A percentile compares a stretch with the other conserved stretches of the same genome.
phyloP scores from a whole-genome alignment of 352 stramenopile genomes.

The Labyrinthula sp. region DNA sequence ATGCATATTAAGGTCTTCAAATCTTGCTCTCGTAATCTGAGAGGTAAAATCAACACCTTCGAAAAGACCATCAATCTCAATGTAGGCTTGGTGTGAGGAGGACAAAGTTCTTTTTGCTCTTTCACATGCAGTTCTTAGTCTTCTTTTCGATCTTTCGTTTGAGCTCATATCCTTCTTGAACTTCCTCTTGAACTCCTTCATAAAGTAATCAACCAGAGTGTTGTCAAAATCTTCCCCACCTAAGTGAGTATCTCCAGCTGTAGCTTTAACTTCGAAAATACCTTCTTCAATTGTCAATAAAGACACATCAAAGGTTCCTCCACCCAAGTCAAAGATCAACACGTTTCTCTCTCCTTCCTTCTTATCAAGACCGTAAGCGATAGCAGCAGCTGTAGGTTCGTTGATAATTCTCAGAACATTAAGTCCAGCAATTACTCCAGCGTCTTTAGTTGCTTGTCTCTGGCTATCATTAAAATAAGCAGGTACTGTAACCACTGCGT shows the following conservation, averaged over 20 bases:
- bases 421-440: constrained; percentile 60
- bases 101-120: constrained; percentile 86
- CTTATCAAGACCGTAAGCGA: constrained; percentile 95
- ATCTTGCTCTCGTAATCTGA: constrained; percentile 81
- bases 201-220: constrained; percentile 80
- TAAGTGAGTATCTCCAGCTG: constrained; percentile 66
- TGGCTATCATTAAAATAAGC: constrained; percentile 88
- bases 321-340: constrained; percentile 85
- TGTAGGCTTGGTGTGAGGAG: constrained; percentile 75
- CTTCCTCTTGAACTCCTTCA: constrained; percentile 76
- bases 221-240: constrained; percentile 45
- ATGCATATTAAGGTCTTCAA: constrained; percentile 78
- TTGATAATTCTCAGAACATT: constrained; percentile 86
- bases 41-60: constrained; percentile 87
- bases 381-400: constrained; percentile 85
- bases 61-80: constrained; percentile 88
- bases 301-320: constrained; percentile 63
- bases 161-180: constrained; percentile 63
- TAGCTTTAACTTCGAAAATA: constrained; percentile 89
- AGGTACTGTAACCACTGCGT: constrained; percentile 79
- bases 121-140: constrained; percentile 80
- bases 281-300: constrained; percentile 81
- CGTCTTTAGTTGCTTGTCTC: constrained; percentile 73
- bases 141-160: constrained; percentile 75
- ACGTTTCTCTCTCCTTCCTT: constrained; percentile 68